phyloP scores from a whole-genome alignment of 2,329 filamentous ascomycete genomes.

The Tolypocladium pustulatum region DNA sequence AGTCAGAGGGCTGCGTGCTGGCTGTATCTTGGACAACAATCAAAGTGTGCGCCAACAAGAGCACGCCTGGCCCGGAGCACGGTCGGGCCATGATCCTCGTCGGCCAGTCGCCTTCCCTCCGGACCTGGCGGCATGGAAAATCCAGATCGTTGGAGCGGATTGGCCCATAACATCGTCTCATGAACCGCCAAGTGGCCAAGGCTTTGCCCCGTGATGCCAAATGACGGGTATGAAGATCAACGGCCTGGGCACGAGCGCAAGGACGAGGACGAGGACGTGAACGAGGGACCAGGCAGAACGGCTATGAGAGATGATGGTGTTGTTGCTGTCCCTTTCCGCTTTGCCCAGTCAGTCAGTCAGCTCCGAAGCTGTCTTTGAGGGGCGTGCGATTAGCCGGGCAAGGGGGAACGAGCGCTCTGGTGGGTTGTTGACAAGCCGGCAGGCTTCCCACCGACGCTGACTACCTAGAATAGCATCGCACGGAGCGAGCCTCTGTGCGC shows the following conservation, averaged over 20 bases:
- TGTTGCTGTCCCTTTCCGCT: neutral
- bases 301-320: neutral
- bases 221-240: neutral
- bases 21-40: neutral
- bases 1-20: neutral
- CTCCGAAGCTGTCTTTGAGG: constrained; percentile 9
- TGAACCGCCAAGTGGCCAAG: constrained; percentile 1
- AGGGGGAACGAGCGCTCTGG: neutral
- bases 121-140: neutral
- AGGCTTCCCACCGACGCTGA: neutral
- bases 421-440: neutral
- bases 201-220: neutral
- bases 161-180: constrained; percentile 1
- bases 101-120: neutral
- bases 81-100: neutral
- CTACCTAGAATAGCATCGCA: neutral
- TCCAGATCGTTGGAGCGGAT: neutral
- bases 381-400: neutral
- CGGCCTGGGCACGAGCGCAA: neutral
- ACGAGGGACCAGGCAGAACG: neutral
- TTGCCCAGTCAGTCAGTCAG: constrained; percentile 12
- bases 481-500: neutral
- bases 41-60: neutral
- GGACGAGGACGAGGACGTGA: neutral
- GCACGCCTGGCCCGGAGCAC: neutral